Conservation (phyloP, 495 filamentous ascomycete species). For the Daldinia vernicosa region DNA sequence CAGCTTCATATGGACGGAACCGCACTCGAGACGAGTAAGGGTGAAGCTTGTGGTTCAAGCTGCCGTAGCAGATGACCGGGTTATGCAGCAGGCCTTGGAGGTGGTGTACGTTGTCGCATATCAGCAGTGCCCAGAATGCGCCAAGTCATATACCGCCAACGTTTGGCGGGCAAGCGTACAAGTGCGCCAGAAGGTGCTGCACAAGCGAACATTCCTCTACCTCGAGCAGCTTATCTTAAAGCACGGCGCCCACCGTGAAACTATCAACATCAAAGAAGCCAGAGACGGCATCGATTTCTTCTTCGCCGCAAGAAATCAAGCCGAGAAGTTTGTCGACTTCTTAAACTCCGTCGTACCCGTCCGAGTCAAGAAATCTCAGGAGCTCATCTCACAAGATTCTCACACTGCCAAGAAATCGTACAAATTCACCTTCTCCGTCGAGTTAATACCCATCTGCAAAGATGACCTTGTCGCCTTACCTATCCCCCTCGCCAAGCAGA, state of each 20-base stretch:
- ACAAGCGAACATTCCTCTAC: conserved; percentile 96
- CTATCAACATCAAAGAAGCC: conserved; percentile 95
- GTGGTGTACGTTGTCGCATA: conserved; percentile 87
- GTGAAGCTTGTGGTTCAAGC: conserved; percentile 93
- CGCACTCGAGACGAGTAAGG: conserved; percentile 87
- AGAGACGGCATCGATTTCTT: conserved; percentile 96
- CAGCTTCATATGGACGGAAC: conserved; percentile 97
- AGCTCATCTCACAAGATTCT: conserved; percentile 92
- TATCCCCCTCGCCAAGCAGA: conserved; percentile 80
- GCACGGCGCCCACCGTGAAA: conserved; percentile 88
- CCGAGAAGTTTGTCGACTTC: conserved; percentile 93
- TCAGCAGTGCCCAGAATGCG: conserved; percentile 91
- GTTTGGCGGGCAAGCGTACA: conserved; percentile 83
- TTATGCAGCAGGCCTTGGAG: conserved; percentile 94
- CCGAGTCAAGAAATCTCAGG: conserved; percentile 82
- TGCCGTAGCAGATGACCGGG: conserved; percentile 72
- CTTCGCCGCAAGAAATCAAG: conserved; percentile 87
- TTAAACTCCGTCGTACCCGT: conserved; percentile 81
- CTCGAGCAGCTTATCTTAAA: conserved; percentile 97
- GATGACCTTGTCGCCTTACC: conserved; percentile 96
- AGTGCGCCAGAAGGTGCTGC: conserved; percentile 94
- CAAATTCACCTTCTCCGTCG: conserved; percentile 89
- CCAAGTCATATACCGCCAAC: conserved; percentile 93
- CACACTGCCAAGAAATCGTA: conserved; percentile 89
- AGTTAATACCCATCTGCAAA: conserved; percentile 92